Percentiles rank a stretch among this genome's conserved stretches.
Evolutionary conservation across 192 early-diverging fungal species (phyloP).

Genomic region (Helicostylum pulchrum): DNA sequence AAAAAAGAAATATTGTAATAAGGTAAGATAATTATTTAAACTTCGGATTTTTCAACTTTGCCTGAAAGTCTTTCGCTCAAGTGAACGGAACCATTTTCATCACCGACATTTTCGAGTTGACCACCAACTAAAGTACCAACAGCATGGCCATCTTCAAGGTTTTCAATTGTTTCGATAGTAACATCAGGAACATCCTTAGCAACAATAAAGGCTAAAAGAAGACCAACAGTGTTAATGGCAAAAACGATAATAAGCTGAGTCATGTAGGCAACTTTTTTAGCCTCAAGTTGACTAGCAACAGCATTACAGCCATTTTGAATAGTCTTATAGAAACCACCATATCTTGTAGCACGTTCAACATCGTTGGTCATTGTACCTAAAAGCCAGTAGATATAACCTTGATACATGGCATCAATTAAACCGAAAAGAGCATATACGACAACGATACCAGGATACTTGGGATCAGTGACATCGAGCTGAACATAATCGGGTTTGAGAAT

Average conservation of each 20-base stretch:
- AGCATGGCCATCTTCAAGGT: conserved; percentile 24
- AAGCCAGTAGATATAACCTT: conserved; percentile 81
- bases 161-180: conserved; percentile 35
- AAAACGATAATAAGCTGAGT: conserved; percentile 38
- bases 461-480: conserved; percentile 21
- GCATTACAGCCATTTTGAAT: conserved; percentile 79
- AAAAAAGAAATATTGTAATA: no score
- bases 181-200: conserved; percentile 30
- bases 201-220: conserved; percentile 26
- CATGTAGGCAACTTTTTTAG: conserved; percentile 45
- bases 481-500: conserved; percentile 15
- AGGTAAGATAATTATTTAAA: no score
- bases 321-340: conserved; percentile 88
- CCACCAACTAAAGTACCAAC: conserved; percentile 35
- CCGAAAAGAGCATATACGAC: conserved; percentile 77
- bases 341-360: conserved; percentile 64
- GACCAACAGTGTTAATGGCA: conserved; percentile 24
- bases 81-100: not conserved
- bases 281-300: conserved; percentile 68
- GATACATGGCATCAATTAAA: conserved; percentile 78
- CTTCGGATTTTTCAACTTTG: no score
- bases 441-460: conserved; percentile 54
- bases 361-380: conserved; percentile 86
- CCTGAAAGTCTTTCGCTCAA: conserved; percentile 4
- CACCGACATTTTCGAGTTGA: conserved; percentile 19